A percentile compares a stretch with the other conserved stretches of the same genome.
Evolutionary conservation across 371 early-diverging fungal species (phyloP).

Genomic region (Mucor lusitanicus): DNA sequence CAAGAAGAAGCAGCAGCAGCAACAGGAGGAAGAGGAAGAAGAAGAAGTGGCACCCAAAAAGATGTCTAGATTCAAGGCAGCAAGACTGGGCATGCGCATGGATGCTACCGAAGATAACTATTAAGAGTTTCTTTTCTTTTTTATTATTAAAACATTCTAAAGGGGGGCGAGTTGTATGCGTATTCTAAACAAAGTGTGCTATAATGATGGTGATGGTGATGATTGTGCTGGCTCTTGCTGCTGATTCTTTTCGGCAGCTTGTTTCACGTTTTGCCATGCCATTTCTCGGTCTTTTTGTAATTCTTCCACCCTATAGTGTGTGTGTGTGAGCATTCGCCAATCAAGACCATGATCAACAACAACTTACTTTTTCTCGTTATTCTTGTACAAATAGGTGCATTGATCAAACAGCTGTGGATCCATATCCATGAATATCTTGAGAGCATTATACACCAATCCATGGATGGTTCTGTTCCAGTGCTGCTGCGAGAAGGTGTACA

Average conservation of each 20-base stretch:
- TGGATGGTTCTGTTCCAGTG: slow-evolving; percentile 98
- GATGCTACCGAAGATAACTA: slow-evolving; percentile 1
- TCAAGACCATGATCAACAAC: neutral
- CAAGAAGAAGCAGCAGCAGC: slow-evolving; percentile 13
- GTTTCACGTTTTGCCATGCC: slow-evolving; percentile 2
- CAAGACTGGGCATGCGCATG: slow-evolving; percentile 30
- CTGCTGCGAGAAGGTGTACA: slow-evolving; percentile 88
- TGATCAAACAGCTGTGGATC: slow-evolving; percentile 89
- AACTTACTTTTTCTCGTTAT: slow-evolving; percentile 9
- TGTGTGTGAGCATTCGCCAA: neutral
- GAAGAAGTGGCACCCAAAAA: slow-evolving; percentile 31
- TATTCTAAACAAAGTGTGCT: neutral
- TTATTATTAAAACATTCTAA: neutral
- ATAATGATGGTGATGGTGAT: too few relatives aligned
- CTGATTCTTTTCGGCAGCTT: slow-evolving; percentile 1
- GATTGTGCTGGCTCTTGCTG: neutral
- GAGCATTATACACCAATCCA: slow-evolving; percentile 87
- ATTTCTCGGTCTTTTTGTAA: neutral
- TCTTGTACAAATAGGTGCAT: slow-evolving; percentile 76
- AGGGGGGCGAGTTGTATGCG: neutral
- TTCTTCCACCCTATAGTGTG: neutral
- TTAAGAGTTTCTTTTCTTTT: neutral
- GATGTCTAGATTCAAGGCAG: slow-evolving; percentile 52
- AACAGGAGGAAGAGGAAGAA: slow-evolving; percentile 17
- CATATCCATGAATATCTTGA: slow-evolving; percentile 92